phyloP scores from a whole-genome alignment of 495 filamentous ascomycete species.

The Hyaloscypha finlandica region DNA sequence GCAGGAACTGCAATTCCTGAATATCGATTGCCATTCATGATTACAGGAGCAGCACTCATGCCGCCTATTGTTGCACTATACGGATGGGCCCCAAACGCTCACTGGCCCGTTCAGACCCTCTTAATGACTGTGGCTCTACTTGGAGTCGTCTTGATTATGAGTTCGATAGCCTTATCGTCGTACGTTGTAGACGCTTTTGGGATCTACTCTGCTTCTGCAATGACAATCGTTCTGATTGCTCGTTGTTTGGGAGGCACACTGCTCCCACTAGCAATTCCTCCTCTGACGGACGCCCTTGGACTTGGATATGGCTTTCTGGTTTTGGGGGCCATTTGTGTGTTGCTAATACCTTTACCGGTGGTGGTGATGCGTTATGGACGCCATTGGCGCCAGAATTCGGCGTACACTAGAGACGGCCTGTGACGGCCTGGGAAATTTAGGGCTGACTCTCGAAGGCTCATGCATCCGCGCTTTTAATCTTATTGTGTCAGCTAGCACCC shows the following conservation, averaged over 20 bases:
- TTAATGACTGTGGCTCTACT: conserved; percentile 41
- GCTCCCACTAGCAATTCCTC: conserved; percentile 49
- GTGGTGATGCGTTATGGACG: conserved; percentile 51
- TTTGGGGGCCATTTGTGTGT: conserved; percentile 39
- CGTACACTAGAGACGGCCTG: conserved; percentile 39
- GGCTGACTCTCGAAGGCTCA: neutral
- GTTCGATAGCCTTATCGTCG: conserved; percentile 49
- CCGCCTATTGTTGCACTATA: conserved; percentile 48
- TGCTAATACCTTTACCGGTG: conserved; percentile 52
- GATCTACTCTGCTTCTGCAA: conserved; percentile 54
- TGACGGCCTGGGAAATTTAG: neutral
- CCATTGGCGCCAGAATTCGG: conserved; percentile 50
- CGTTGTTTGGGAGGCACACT: conserved; percentile 57
- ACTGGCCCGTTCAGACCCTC: conserved; percentile 41
- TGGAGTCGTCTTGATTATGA: conserved; percentile 44
- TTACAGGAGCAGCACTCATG: conserved; percentile 44
- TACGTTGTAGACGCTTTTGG: conserved; percentile 62
- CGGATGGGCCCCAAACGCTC: conserved; percentile 48
- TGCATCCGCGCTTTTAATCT: no score
- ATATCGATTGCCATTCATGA: conserved; percentile 51
- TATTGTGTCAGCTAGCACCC: neutral
- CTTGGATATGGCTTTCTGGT: conserved; percentile 52
- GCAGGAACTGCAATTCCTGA: conserved; percentile 47
- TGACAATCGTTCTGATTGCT: conserved; percentile 56
- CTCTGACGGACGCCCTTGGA: conserved; percentile 46